These are phyloP conservation scores for Diospyros kaki DNA, from an alignment of 148 eudicot genomes.

Conservation along the genomic window DNA sequence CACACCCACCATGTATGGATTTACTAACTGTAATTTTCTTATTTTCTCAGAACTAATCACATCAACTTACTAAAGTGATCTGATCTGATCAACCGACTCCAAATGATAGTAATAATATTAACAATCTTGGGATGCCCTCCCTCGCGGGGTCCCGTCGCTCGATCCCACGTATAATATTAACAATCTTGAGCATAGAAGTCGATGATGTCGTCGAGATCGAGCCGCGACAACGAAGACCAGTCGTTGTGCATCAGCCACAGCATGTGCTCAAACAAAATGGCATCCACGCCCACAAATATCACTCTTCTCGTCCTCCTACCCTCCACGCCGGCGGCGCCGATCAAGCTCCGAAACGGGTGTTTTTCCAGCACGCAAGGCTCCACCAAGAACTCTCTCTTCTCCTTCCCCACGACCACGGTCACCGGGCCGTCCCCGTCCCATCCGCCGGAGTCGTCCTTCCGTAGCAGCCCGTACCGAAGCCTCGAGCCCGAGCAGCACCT, in stretches of 20 bases:
- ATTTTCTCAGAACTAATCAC: too few species aligned
- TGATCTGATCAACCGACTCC: too few species aligned
- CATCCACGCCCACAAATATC: constrained; percentile 51
- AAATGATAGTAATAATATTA: too few species aligned
- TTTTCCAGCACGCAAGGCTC: neutral
- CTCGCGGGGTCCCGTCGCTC: neutral
- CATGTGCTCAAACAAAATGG: constrained; percentile 62
- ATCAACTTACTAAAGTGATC: too few species aligned
- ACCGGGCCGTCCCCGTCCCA: neutral
- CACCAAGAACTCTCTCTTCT: neutral
- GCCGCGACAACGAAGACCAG: constrained; percentile 46
- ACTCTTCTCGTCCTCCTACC: constrained; percentile 18
- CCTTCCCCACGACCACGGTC: neutral
- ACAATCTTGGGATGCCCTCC: too few species aligned
- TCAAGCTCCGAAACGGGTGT: neutral
- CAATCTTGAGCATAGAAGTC: constrained; percentile 55
- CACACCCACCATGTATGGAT: too few species aligned
- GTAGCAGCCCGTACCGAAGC: neutral
- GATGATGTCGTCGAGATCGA: constrained; percentile 53
- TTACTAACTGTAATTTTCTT: too few species aligned
- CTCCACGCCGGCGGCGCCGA: constrained; percentile 9
- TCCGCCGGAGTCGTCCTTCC: neutral
- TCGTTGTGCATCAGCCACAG: constrained; percentile 60
- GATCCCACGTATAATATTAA: neutral
- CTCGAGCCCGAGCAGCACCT: neutral